Base-by-base conservation (phyloP, 2,329 filamentous ascomycete species). In the Monosporascus ibericus region DNA sequence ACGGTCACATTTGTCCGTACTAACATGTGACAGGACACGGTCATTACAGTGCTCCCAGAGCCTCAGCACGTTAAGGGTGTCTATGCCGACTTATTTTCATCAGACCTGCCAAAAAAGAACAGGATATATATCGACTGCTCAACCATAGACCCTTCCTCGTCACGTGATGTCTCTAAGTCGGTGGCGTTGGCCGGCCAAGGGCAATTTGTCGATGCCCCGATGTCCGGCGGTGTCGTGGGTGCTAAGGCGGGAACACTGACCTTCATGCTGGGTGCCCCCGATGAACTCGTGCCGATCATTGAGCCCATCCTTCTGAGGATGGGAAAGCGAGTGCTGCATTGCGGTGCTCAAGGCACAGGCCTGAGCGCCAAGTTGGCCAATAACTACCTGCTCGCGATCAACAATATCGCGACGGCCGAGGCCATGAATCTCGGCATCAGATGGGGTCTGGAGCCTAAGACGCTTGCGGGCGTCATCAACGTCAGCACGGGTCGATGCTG, bases 201-300 rank as follows among this genome's bases (percentile, higher is more conserved):
- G 50, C 79, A 78, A 49, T 96, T 97, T 65, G 85, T 96, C 53
- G 94, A 99, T 67, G 92, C 94, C 3, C 94, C 94, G 44, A 96
- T 99, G 87, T 97, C 92, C 0, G 94, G 94, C 47, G 94, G 94
- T 48, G 92, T 96, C 0, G 90, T 97, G 5, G 94, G 92, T 44
- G 94, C 94, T 11, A 78, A 84, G 6, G 90, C 90, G 14, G 94
- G 88, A 36, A 92, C 90, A 0, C 76, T 99, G 53, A 96, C 92
- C 0, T 99, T 99, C 69, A 97, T 99, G 94, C 84, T 97, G 52
- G 94, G 94, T 44, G 80, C 86, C 6, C 76, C 84, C 0, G 66
- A 74, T 1, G 73, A 79, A 4, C 68, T 88, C 0, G 75, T 94
- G 1, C 72, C 83, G 1, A 79, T 82, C 11, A 77, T 88, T 9